A percentile compares a stretch with the other conserved stretches of the same genome.
Evolutionary conservation across 2,329 filamentous ascomycete species (phyloP).

Genomic region (Monilinia vaccinii-corymbosi): DNA sequence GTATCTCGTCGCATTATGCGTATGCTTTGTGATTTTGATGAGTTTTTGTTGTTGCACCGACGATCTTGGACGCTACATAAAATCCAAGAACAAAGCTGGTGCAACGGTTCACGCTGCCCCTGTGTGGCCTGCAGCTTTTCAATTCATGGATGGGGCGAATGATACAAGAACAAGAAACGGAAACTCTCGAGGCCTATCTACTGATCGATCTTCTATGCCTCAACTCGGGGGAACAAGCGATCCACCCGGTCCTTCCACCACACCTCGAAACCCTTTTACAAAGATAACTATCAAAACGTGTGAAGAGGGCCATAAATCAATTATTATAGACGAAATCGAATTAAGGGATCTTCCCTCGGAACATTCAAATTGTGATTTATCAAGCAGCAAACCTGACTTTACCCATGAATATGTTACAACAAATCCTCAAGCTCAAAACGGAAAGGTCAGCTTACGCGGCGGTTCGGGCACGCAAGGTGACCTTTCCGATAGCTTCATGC

Average conservation of each 20-base stretch:
- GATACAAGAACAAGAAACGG: background rate
- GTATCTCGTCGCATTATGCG: constrained; percentile 5
- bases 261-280: background rate
- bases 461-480: background rate
- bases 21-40: constrained; percentile 1
- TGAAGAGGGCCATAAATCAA: constrained; percentile 1
- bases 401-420: background rate
- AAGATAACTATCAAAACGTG: constrained; percentile 1
- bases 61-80: constrained; percentile 1
- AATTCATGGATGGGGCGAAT: background rate
- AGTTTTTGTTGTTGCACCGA: constrained; percentile 6
- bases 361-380: background rate
- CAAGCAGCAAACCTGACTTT: background rate
- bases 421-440: background rate
- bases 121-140: background rate
- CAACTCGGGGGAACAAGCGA: background rate
- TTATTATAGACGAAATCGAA: constrained; percentile 3
- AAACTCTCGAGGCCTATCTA: background rate
- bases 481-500: background rate
- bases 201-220: background rate
- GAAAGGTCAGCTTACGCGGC: background rate
- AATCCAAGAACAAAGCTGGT: background rate
- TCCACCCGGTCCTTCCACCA: background rate
- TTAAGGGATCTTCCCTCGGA: background rate
- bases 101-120: background rate